Evolutionary conservation across 1,139 yeast species (phyloP), one percentile per base, ranked within the genome.

Genomic region (Yamadazyma atlantica): DNA sequence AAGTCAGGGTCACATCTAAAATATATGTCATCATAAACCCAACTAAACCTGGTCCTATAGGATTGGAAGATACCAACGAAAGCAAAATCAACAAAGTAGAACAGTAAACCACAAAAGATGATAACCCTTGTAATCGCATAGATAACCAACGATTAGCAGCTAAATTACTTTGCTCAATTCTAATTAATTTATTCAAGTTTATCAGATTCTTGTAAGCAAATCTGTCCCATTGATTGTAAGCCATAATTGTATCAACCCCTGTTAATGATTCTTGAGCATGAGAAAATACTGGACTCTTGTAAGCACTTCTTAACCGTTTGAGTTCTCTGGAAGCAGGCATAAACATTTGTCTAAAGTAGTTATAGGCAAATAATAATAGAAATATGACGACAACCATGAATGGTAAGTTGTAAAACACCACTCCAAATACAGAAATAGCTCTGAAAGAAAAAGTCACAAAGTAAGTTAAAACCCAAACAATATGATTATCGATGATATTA

Each of bases 1-100:
- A 55, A 1, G 58, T 51, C 25, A 51, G 45, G 3, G 71, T 63
- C 23, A 64, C 58, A 34, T 57, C 60, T 44, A 66, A 54, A 12
- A 65, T 63, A 43, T 64, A 61, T 10, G 64, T 54, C 69, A 66
- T 60, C 19, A 65, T 52, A 47, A 66, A 65, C 39, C 73, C 72
- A 28, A 62, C 63, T 46, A 63, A 47, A 14, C 64, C 68, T 3
- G 70, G 60, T 32, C 53, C 55, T 28, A 65, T 43, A 16, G 57
- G 53, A 31, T 35, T 46, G 3, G 41, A 39, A 3, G 62, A 53
- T 3, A 47, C 48, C 35, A 58, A 48, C 5, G 61, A 52, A 9
- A 48, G 37, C 33, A 62, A 48, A 21, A 64, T 57, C 33, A 62
- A 46, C 21, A 63, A 42, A 2, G 69, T 52, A 1, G 66, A 50